Conservation (phyloP, 208 protist species). For the Strigomonas culicis region DNA sequence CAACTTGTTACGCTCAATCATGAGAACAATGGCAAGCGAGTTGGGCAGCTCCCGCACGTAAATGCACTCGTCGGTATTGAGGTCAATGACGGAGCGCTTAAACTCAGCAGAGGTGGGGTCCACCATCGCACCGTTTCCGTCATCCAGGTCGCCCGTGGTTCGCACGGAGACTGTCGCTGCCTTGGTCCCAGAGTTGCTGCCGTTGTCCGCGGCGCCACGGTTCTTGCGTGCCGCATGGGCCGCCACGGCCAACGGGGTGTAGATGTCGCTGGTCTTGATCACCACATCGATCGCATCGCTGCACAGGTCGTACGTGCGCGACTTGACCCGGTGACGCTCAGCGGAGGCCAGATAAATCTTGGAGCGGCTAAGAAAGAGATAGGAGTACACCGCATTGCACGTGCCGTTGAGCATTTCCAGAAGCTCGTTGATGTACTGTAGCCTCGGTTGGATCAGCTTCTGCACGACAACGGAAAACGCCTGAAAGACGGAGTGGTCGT, state of each 20-base stretch:
- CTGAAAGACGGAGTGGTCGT: conserved; percentile 90
- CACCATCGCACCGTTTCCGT: no score
- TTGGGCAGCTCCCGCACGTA: conserved; percentile 85
- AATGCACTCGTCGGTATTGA: conserved; percentile 75
- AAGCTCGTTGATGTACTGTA: conserved; percentile 76
- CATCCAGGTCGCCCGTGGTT: no score
- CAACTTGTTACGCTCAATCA: conserved; percentile 75
- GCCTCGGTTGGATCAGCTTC: conserved; percentile 74
- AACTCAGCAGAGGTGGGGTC: no score
- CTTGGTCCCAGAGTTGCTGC: background rate
- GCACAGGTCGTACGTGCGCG: conserved; percentile 83
- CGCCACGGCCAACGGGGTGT: conserved; percentile 13
- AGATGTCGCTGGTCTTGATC: conserved; percentile 71
- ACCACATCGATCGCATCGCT: conserved; percentile 87
- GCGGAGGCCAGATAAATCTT: conserved; percentile 87
- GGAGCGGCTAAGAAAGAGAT: conserved; percentile 81
- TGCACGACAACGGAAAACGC: conserved; percentile 88
- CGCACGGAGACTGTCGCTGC: no score
- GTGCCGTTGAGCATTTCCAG: conserved; percentile 88
- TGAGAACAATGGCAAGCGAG: conserved; percentile 81
- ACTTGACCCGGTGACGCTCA: conserved; percentile 73
- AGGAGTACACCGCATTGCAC: conserved; percentile 80
- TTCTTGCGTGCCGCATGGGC: background rate
- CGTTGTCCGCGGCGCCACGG: background rate
- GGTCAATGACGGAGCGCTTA: conserved; percentile 26